Evolutionary conservation across 345 rosid genomes (phyloP).

Genomic region (Jatropha curcas): DNA sequence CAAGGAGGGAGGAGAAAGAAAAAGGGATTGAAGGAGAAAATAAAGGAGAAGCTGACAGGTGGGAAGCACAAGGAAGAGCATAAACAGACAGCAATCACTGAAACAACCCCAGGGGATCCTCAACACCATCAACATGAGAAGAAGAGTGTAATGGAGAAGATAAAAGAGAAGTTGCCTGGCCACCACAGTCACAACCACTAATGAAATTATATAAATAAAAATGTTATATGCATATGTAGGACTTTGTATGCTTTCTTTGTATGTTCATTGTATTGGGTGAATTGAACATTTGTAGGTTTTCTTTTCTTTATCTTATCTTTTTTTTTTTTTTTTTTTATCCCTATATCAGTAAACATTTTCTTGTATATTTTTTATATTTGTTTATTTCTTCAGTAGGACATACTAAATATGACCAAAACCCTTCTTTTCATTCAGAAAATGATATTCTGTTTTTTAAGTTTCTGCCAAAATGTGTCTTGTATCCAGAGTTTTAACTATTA

Average conservation of each 20-base stretch:
- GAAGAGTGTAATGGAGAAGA: constrained; percentile 73
- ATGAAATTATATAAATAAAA: neutral
- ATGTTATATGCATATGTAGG: neutral
- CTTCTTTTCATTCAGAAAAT: too few species aligned
- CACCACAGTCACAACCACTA: constrained; percentile 41
- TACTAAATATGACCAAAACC: too few species aligned
- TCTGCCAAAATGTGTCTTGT: too few species aligned
- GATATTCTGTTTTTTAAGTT: too few species aligned
- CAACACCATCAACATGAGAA: constrained; percentile 49
- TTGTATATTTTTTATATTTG: too few species aligned
- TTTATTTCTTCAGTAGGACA: too few species aligned
- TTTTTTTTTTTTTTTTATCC: too few species aligned
- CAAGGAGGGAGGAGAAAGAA: constrained; percentile 86
- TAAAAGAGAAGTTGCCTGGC: constrained; percentile 75
- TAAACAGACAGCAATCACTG: constrained; percentile 23
- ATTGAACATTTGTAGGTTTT: neutral
- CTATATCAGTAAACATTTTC: too few species aligned
- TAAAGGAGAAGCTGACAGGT: constrained; percentile 61
- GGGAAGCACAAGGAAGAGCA: constrained; percentile 51
- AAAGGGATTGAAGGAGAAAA: constrained; percentile 62
- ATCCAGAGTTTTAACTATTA: too few species aligned
- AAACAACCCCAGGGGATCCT: constrained; percentile 28
- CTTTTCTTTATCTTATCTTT: too few species aligned
- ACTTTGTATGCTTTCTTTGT: neutral
- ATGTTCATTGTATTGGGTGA: neutral